A percentile compares a stretch with the other conserved stretches of the same genome.
Evolutionary conservation across 257 asterid genomes (phyloP).

Genomic region (Eustoma russellianum): DNA sequence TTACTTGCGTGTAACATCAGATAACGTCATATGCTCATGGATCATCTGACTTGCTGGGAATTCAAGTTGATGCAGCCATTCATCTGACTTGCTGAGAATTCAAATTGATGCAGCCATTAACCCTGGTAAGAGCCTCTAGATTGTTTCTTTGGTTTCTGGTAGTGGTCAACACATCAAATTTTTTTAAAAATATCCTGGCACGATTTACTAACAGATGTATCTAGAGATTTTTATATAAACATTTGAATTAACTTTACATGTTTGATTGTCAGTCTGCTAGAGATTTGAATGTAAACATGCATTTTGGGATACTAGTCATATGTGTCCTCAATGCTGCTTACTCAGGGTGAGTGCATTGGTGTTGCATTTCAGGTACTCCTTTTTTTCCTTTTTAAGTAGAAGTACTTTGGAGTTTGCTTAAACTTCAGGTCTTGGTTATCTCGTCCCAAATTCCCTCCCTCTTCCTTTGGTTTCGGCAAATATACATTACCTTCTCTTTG

Average conservation of each 20-base stretch:
- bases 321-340: constrained; percentile 10
- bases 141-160: neutral
- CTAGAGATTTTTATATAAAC: no score
- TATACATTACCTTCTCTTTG: no score
- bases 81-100: no score
- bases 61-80: constrained; percentile 99
- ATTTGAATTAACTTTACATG: no score
- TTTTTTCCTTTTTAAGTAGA: neutral
- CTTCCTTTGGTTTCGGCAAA: neutral
- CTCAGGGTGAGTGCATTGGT: constrained; percentile 89
- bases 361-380: constrained; percentile 88
- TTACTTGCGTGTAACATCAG: constrained; percentile 32
- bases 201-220: no score
- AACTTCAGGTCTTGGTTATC: no score
- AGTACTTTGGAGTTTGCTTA: no score
- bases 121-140: constrained; percentile 52
- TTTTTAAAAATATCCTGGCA: neutral
- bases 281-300: neutral
- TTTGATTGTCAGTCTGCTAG: no score
- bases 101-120: constrained; percentile 99
- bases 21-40: constrained; percentile 98
- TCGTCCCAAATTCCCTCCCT: neutral
- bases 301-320: neutral
- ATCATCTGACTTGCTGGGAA: constrained; percentile 88
- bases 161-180: neutral